Evolutionary conservation across 805 yeast species (phyloP), one percentile per base, ranked within the genome.

Genomic region (Lachancea cidri): DNA sequence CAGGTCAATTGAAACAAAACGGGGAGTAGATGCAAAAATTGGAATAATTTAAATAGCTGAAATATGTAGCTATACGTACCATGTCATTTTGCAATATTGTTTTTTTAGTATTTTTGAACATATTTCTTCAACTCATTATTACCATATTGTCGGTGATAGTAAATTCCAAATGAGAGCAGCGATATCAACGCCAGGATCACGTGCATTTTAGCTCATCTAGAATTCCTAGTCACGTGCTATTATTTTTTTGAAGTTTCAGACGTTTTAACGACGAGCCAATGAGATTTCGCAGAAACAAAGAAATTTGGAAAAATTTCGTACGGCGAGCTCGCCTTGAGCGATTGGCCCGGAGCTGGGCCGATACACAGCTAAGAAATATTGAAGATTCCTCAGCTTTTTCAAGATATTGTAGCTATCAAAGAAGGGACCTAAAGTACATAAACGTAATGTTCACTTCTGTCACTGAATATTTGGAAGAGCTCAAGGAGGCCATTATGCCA

Each of bases 401-500:
- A 20, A 14, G 15, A 32, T 24, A 30, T 9, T 19, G 22, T 18
- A 17, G 13, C 9, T 5, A 15, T n/a, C 16, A 15, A 8, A 17
- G 13, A 33, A 8, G 8, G 33, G 36, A 18, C 17, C 33, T 15
- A 31, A 24, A 33, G 41, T 20, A 20, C 17, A 18, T 6, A 35
- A 18, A 14, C 13, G 25, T 14, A 36, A 68, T 66, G 71, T 57
- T 68, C 35, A 52, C 61, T 42, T 49, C 65, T 31, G 54, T 68
- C 42, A 56, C 66, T 45, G 70, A 66, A 46, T 66, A 65, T 44
- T 53, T 68, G 43, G 72, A 67, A 41, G 95, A 86, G 67, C 69
- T 87, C 60, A 82, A 84, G 69, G 95, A 86, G 62, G 76, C 83
- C 46, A 72, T 85, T 51, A 69, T 78, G 52, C 95, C 96, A 62